These are phyloP conservation scores for Cyanidiococcus yangmingshanensis DNA, from an alignment of 23 red algal genomes.

Conservation along the genomic window DNA sequence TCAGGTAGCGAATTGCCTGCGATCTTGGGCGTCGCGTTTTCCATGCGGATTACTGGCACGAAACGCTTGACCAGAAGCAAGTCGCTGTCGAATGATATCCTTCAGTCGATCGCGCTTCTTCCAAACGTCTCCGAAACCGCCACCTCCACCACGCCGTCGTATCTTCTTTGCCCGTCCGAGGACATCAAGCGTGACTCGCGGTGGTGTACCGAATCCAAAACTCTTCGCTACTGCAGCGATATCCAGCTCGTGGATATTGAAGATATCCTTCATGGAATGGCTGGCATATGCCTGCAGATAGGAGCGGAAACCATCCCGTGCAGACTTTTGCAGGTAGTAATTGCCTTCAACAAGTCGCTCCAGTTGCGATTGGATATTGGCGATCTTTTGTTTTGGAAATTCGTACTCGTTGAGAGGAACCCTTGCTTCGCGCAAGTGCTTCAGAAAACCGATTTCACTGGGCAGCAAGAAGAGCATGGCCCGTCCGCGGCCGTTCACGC, in stretches of 20 bases:
- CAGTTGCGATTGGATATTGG: slow-evolving; percentile 81
- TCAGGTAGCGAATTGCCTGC: not conserved
- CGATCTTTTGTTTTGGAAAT: slow-evolving; percentile 72
- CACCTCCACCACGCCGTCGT: slow-evolving; percentile 45
- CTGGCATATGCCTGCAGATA: slow-evolving; percentile 92
- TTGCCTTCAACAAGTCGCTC: slow-evolving; percentile 86
- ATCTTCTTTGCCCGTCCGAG: slow-evolving; percentile 27
- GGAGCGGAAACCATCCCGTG: slow-evolving; percentile 76
- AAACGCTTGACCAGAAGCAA: slow-evolving; percentile 54
- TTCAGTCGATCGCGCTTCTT: slow-evolving; percentile 35
- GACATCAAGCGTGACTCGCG: slow-evolving; percentile 62
- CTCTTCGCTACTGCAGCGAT: slow-evolving; percentile 71
- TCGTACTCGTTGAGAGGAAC: slow-evolving; percentile 98
- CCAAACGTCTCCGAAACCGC: slow-evolving; percentile 51
- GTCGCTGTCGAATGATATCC: slow-evolving; percentile 32
- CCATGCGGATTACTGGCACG: slow-evolving; percentile 77
- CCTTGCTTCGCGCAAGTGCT: slow-evolving; percentile 60
- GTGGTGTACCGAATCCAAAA: slow-evolving; percentile 83
- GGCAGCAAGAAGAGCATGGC: slow-evolving; percentile 91
- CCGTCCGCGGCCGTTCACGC: slow-evolving; percentile 72
- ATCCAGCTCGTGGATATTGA: slow-evolving; percentile 86
- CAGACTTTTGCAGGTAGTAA: slow-evolving; percentile 79
- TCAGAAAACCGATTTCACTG: slow-evolving; percentile 73
- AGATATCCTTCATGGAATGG: slow-evolving; percentile 89
- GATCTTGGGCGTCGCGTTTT: slow-evolving; percentile 24